phyloP scores from a whole-genome alignment of 2,329 filamentous ascomycete genomes.

The Sarocladium oryzae region DNA sequence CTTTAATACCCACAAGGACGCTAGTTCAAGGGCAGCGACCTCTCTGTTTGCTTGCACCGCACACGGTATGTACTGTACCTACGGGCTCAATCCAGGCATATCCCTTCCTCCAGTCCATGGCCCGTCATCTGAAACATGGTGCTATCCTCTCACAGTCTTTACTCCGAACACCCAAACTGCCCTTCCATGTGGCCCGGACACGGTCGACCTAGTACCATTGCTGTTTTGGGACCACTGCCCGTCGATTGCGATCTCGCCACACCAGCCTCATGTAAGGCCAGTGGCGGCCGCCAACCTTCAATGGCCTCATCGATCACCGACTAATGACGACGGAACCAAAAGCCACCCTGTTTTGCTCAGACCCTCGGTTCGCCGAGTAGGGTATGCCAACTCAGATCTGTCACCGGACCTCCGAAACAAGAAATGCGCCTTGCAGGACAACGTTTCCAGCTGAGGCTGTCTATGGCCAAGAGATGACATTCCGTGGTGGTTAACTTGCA shows the following conservation, averaged over 20 bases:
- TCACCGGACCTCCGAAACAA: no score
- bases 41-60: no score
- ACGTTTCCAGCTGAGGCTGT: no score
- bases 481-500: no score
- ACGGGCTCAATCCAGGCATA: conserved; percentile 3
- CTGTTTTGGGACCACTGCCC: not conserved
- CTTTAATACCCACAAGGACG: not conserved
- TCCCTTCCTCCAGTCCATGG: not conserved
- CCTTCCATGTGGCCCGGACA: conserved; percentile 5
- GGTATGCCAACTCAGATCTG: not conserved
- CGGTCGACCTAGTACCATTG: not conserved
- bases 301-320: conserved; percentile 4
- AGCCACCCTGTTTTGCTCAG: conserved; percentile 4
- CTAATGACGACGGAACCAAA: not conserved
- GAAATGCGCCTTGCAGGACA: no score
- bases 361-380: not conserved
- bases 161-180: not conserved
- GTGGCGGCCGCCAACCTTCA: conserved; percentile 5
- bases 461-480: no score
- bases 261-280: conserved; percentile 4
- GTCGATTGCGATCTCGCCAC: not conserved
- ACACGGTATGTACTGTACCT: no score
- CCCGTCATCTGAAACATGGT: conserved; percentile 16
- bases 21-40: not conserved
- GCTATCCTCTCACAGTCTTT: conserved; percentile 12